Base-by-base conservation (phyloP, 1,284 basidiomycete genomes). In the Crucibulum cyathiforme region DNA sequence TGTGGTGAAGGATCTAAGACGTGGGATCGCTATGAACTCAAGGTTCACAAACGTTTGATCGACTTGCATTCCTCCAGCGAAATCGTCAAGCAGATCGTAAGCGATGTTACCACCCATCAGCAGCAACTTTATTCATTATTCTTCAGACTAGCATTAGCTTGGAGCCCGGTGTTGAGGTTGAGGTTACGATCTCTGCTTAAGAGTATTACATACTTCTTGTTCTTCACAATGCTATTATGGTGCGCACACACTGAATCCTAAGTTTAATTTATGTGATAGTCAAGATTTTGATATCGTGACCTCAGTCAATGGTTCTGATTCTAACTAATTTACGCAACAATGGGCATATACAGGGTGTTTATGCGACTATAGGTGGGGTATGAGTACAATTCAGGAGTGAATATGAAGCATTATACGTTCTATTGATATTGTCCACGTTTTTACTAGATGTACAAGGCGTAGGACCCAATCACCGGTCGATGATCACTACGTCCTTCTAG, bases 1-100 rank as follows among this genome's bases (percentile, higher is more conserved):
- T 98, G 98, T 79, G 98, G 98, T 96, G 98, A 99, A 84, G 98
- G 98, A 88, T 97, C 95, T 75, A 99, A 99, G 92, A 99, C 98
- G 77, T 99, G 98, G 98, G 98, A 99, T 83, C 91, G 94, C 74
- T 99, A 96, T 83, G 97, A 99, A 85, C 90, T 99, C 84, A 96
- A 96, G 86, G 89, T 99, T 71, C 97, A 99, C 92, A 99, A 99
- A 87, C 94, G 98, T 74, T 88, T 99, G 79, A 99, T 99, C 77
- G 98, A 99, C 87, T 86, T 99, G 67, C 95, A 97, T 86, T 96
- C 96, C 62, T 97, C 97, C 64, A 95, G 94, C 76, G 98, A 99
- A 85, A 94, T 98, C 71, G 98, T 99, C 83, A 99, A 99, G 89
- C 97, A 99, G 85, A 99, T 99, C 77, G 95, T 97, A 68, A 73